Percentiles rank a stretch among this genome's conserved stretches.
Conservation (phyloP, 768 basidiomycete genomes). For the Lactarius psammicola region DNA sequence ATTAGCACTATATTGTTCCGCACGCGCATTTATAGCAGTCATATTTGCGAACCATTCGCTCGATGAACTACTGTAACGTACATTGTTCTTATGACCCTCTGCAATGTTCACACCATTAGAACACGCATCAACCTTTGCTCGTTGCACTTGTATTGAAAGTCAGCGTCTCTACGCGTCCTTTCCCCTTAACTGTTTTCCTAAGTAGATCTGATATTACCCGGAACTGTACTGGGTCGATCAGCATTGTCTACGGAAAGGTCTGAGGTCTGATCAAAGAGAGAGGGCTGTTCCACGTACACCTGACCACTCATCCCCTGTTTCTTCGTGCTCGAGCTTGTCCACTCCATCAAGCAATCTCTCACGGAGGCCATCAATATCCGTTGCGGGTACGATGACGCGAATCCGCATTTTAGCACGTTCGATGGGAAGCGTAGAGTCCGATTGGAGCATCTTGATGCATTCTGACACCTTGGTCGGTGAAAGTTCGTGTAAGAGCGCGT, state of each 20-base stretch:
- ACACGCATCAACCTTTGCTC: constrained; percentile 4
- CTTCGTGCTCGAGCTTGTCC: constrained; percentile 82
- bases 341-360: constrained; percentile 69
- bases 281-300: constrained; percentile 53
- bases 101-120: constrained; percentile 14
- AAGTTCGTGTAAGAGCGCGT: constrained; percentile 1
- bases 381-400: constrained; percentile 67
- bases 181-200: constrained; percentile 88
- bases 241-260: constrained; percentile 59
- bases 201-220: constrained; percentile 84
- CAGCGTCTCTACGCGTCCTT: constrained; percentile 82
- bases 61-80: neutral
- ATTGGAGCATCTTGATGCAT: constrained; percentile 80
- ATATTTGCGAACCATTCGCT: constrained; percentile 8
- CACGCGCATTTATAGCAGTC: constrained; percentile 21
- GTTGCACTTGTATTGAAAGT: constrained; percentile 59
- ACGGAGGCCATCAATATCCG: constrained; percentile 64
- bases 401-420: constrained; percentile 93
- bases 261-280: neutral
- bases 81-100: constrained; percentile 9
- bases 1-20: constrained; percentile 21
- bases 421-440: constrained; percentile 84
- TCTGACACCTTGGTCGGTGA: constrained; percentile 70
- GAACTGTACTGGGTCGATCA: constrained; percentile 94
- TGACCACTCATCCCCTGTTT: constrained; percentile 80